These are phyloP conservation scores for Penicillium cataractarum DNA, from an alignment of 495 filamentous ascomycete genomes.

Conservation along the genomic window DNA sequence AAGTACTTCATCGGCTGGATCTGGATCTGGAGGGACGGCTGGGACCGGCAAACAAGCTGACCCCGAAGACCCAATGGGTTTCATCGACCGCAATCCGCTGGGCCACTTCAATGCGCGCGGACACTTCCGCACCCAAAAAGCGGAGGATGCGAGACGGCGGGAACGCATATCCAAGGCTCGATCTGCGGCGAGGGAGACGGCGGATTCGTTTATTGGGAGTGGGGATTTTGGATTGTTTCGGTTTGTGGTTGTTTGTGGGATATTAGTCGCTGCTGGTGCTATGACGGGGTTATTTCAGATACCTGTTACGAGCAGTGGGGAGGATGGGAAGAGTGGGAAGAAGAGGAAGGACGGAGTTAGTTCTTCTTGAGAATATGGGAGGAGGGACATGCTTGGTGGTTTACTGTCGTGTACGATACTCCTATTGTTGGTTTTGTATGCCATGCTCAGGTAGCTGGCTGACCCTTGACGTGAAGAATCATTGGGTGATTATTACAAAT, in stretches of 20 bases:
- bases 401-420: not conserved
- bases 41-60: conserved; percentile 8
- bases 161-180: conserved; percentile 37
- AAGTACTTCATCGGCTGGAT: not conserved
- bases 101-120: conserved; percentile 66
- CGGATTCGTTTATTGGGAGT: conserved; percentile 32
- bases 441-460: conserved; percentile 7
- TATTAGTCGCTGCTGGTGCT: conserved; percentile 34
- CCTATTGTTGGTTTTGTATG: not conserved
- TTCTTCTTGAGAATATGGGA: not conserved
- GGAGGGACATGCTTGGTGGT: not conserved
- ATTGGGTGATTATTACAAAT: not conserved
- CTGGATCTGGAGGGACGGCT: conserved; percentile 25
- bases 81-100: conserved; percentile 56
- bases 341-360: conserved; percentile 4
- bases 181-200: conserved; percentile 23
- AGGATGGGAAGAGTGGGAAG: conserved; percentile 8
- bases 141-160: conserved; percentile 58
- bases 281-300: conserved; percentile 27
- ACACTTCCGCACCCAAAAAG: conserved; percentile 69
- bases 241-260: conserved; percentile 49
- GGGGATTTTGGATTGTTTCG: conserved; percentile 43
- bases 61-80: conserved; percentile 47
- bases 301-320: conserved; percentile 7
- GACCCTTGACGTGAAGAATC: not conserved